Conservation (phyloP, 371 early-diverging fungal genomes). For the Apophysomyces elegans region DNA sequence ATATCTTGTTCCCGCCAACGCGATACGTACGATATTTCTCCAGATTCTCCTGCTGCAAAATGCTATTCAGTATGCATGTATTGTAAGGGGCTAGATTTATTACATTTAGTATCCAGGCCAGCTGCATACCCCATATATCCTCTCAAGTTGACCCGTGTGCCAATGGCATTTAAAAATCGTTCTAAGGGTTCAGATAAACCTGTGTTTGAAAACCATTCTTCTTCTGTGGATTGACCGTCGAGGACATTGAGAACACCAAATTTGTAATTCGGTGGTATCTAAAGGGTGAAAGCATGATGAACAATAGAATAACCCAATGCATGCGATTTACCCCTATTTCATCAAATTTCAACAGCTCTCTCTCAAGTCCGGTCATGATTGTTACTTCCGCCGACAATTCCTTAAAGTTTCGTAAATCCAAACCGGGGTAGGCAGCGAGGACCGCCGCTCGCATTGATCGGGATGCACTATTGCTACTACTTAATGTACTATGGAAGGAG, state of each 20-base stretch:
- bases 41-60: conserved; percentile 66
- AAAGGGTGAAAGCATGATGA: conserved; percentile 19
- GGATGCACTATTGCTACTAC: conserved; percentile 19
- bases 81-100: conserved; percentile 23
- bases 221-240: conserved; percentile 73
- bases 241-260: conserved; percentile 77
- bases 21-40: conserved; percentile 73
- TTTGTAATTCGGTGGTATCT: conserved; percentile 78
- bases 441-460: conserved; percentile 41
- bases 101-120: conserved; percentile 82
- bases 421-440: conserved; percentile 27
- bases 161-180: conserved; percentile 72
- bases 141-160: conserved; percentile 70
- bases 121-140: conserved; percentile 84
- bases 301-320: conserved; percentile 17
- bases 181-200: conserved; percentile 61
- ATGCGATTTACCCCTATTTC: conserved; percentile 48
- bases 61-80: conserved; percentile 6
- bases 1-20: conserved; percentile 83
- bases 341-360: conserved; percentile 58
- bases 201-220: conserved; percentile 76
- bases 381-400: conserved; percentile 50
- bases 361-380: conserved; percentile 57
- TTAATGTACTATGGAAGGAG: conserved; percentile 25
- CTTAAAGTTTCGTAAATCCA: conserved; percentile 40